These are phyloP conservation scores for Datura wrightii DNA, from an alignment of 257 asterid species.

Conservation along the genomic window DNA sequence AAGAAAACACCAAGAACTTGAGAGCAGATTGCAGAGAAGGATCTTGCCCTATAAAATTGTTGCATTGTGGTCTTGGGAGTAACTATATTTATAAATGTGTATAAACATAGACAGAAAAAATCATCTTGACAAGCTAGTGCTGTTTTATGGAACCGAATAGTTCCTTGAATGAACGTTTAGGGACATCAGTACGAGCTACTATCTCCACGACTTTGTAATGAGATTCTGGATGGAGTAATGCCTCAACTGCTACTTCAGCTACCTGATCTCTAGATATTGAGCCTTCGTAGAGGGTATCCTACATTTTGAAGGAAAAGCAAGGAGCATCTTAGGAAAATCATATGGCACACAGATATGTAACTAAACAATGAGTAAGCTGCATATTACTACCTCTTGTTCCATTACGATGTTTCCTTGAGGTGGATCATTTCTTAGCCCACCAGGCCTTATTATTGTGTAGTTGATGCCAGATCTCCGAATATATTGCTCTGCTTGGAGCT, in stretches of 20 bases:
- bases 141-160: slow-evolving; percentile 77
- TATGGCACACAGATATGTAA: not conserved
- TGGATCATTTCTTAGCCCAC: slow-evolving; percentile 85
- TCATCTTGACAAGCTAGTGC: slow-evolving; percentile 40
- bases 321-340: not conserved
- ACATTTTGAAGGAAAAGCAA: not conserved
- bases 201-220: slow-evolving; percentile 87
- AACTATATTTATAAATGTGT: not conserved
- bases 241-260: slow-evolving; percentile 93
- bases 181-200: slow-evolving; percentile 82
- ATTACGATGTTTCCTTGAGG: slow-evolving; percentile 85
- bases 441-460: slow-evolving; percentile 94
- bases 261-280: slow-evolving; percentile 93
- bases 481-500: slow-evolving; percentile 91
- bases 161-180: slow-evolving; percentile 74
- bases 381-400: slow-evolving; percentile 81
- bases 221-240: slow-evolving; percentile 73
- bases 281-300: slow-evolving; percentile 91
- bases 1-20: not conserved
- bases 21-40: not conserved
- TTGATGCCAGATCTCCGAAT: slow-evolving; percentile 92
- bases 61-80: not conserved
- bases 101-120: not conserved
- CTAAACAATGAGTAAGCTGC: not conserved
- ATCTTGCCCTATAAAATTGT: not conserved